Conservation (phyloP, 2,329 filamentous ascomycete genomes). For the Clarireedia homoeocarpa region DNA sequence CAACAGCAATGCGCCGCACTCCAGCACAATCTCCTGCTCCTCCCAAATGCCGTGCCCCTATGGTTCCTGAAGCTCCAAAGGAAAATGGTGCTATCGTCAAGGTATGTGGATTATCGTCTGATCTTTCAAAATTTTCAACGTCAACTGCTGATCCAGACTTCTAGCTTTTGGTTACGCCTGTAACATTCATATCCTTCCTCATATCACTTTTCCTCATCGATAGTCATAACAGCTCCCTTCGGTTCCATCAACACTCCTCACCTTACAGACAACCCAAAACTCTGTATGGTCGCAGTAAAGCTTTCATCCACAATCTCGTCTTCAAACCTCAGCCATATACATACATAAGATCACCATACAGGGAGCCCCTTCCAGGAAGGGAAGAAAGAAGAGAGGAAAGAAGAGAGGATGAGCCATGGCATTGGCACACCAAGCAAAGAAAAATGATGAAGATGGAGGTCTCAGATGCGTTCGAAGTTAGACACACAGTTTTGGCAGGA, state of each 20-base stretch:
- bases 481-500: slow-evolving; percentile 23
- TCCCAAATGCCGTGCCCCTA: slow-evolving; percentile 5
- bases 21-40: background rate
- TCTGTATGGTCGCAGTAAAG: slow-evolving; percentile 9
- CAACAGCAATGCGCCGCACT: no score
- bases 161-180: slow-evolving; percentile 27
- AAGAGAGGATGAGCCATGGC: slow-evolving; percentile 22
- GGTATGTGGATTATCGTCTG: slow-evolving; percentile 12
- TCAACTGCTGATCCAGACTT: background rate
- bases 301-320: slow-evolving; percentile 17
- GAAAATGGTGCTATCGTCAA: slow-evolving; percentile 22
- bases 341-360: slow-evolving; percentile 18
- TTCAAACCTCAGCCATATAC: slow-evolving; percentile 20
- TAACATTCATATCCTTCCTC: slow-evolving; percentile 29
- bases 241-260: slow-evolving; percentile 13
- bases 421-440: slow-evolving; percentile 28
- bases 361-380: background rate
- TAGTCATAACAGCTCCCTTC: slow-evolving; percentile 16
- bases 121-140: background rate
- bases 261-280: slow-evolving; percentile 10
- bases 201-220: slow-evolving; percentile 28
- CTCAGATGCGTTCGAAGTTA: slow-evolving; percentile 26
- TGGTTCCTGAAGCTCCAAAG: slow-evolving; percentile 17
- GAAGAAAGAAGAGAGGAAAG: slow-evolving; percentile 9
- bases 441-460: slow-evolving; percentile 29